These are phyloP conservation scores for Trypanosoma congolense DNA, from an alignment of 208 protist genomes.

Conservation along the genomic window DNA sequence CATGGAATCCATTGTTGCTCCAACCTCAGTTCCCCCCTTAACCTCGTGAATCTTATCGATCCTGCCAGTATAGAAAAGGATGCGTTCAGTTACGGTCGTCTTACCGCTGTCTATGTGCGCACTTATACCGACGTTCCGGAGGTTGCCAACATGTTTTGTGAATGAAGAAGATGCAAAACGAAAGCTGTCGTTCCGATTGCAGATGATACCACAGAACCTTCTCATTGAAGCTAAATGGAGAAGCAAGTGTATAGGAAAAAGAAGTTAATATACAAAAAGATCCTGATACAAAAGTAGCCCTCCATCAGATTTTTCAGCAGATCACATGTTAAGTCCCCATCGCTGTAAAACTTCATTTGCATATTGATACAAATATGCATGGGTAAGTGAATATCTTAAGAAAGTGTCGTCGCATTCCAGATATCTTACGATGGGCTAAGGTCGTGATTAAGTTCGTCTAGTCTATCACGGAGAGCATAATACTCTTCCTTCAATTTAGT, in stretches of 20 bases:
- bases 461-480: slow-evolving; percentile 55
- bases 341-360: too few species aligned
- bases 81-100: slow-evolving; percentile 98
- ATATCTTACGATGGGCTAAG: slow-evolving; percentile 3
- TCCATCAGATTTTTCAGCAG: too few species aligned
- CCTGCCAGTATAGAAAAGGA: slow-evolving; percentile 97
- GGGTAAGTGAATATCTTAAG: too few species aligned
- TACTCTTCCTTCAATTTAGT: slow-evolving; percentile 69
- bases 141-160: slow-evolving; percentile 52
- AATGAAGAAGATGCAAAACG: slow-evolving; percentile 71
- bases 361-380: too few species aligned
- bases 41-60: slow-evolving; percentile 98
- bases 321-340: too few species aligned
- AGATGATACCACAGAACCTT: slow-evolving; percentile 10
- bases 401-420: neutral
- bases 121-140: slow-evolving; percentile 96
- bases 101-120: slow-evolving; percentile 99
- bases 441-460: slow-evolving; percentile 31
- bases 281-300: too few species aligned
- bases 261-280: too few species aligned
- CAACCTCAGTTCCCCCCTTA: slow-evolving; percentile 96
- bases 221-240: slow-evolving; percentile 3
- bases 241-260: slow-evolving; percentile 3
- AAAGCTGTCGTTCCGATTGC: slow-evolving; percentile 24
- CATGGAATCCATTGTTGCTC: slow-evolving; percentile 99